Base-by-base conservation (phyloP, 306 rosid genomes). In the Abrus pulchellus region DNA sequence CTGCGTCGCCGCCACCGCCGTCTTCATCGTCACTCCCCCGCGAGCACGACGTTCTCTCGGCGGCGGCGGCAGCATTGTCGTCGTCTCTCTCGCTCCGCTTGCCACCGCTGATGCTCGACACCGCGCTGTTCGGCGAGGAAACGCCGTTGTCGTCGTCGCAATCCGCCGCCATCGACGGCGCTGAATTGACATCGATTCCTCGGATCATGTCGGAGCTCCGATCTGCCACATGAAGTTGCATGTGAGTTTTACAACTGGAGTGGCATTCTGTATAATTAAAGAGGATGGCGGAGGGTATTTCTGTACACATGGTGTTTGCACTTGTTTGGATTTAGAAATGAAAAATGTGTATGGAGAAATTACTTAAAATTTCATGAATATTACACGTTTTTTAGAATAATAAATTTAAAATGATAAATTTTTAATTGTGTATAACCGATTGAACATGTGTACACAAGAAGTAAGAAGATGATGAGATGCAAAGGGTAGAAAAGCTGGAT, bases 111-210 rank as follows among this genome's bases (percentile, higher is more conserved):
- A 84, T 62, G 80, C 97, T 90, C 9, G 97, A 93, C 7, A 93
- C 52, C 1, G 94, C 89, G 84, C 94, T 93, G 74, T 91, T 93
- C 61, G 97, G 94, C 9, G 97, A 91, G 0, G 97, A 91, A 41
- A 72, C 85, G 6, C 91, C 91, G 55, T 85, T 82, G 3, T 91
- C 94, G 1, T 91, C 90, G 43, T 88, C 90, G 6, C 76, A 79
- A 27, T 90, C 91, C 74, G 68, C 56, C 14, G 82, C 61, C 28
- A 80, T 3, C 8, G 89, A 83, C 48, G 93, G 91, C 0, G 73
- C 27, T 2, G 77, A 78, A 67, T 91, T 93, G 74, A 91, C 83
- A 73, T 89, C 91, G 40, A 87, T 75, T 44, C 86, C 89, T 38
- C 88, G 68, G 3, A 72, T 62, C 40, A 84, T 9, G 6, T 87